Percentiles rank a stretch among this genome's conserved stretches.
phyloP scores from a whole-genome alignment of 2,329 filamentous ascomycete genomes.

The Cryphonectria japonica region DNA sequence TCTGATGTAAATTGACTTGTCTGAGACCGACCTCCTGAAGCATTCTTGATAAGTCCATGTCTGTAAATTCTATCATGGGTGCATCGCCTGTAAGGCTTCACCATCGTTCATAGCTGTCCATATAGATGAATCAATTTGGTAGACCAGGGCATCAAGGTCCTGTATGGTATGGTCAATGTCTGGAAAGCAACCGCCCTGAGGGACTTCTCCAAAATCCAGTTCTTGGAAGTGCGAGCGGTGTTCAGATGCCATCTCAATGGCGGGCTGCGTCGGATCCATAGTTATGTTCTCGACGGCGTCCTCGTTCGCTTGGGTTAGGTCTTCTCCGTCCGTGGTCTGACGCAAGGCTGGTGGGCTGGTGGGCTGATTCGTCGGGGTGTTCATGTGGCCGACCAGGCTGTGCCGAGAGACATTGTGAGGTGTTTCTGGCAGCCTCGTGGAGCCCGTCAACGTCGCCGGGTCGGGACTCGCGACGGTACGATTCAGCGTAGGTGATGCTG shows the following conservation, averaged over 20 bases:
- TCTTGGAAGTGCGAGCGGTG: neutral
- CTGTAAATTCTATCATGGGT: neutral
- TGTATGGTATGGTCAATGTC: neutral
- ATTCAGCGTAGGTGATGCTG: neutral
- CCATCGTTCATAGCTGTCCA: conserved; percentile 33
- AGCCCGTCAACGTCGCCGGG: neutral
- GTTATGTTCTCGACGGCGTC: neutral
- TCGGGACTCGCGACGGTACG: neutral
- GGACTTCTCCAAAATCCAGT: neutral
- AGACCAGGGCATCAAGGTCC: neutral
- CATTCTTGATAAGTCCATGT: neutral
- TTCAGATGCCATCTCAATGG: neutral
- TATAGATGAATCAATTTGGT: neutral
- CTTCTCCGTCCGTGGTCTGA: neutral
- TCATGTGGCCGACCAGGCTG: neutral
- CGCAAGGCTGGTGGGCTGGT: neutral
- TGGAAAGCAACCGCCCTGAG: neutral
- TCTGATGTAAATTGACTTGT: neutral
- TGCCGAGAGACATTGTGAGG: neutral
- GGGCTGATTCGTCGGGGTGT: neutral
- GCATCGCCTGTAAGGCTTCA: neutral
- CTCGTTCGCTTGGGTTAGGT: neutral
- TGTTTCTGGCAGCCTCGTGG: neutral
- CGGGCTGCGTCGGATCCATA: neutral
- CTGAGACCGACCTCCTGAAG: neutral